Percentiles rank a stretch among this genome's conserved stretches.
Conservation (phyloP, 257 asterid species). For the Osmanthus fragrans region DNA sequence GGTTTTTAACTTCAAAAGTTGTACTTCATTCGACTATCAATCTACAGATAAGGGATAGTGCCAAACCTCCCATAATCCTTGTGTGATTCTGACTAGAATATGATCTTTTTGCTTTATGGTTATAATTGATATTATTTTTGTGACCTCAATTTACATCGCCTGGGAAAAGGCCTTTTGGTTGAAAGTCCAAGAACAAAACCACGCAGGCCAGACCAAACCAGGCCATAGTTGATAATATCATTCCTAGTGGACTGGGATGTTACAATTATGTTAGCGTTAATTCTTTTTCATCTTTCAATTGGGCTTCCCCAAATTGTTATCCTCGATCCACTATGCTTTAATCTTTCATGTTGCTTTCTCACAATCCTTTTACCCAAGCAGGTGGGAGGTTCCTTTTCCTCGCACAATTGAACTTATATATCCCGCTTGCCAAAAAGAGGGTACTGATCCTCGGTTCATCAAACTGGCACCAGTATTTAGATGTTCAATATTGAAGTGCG, state of each 20-base stretch:
- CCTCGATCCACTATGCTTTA: conserved; percentile 9
- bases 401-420: conserved; percentile 56
- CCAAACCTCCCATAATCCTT: background rate
- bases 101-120: background rate
- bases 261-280: background rate
- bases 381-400: conserved; percentile 99
- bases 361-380: conserved; percentile 23
- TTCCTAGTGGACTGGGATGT: too few relatives aligned
- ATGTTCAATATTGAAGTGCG: conserved; percentile 67
- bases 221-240: too few relatives aligned
- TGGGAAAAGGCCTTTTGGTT: too few relatives aligned
- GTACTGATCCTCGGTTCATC: conserved; percentile 90
- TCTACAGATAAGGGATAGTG: background rate
- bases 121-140: background rate
- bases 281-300: background rate
- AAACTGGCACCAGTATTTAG: conserved; percentile 84
- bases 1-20: background rate
- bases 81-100: background rate
- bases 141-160: too few relatives aligned
- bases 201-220: background rate
- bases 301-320: background rate
- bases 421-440: conserved; percentile 50
- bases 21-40: background rate
- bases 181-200: too few relatives aligned
- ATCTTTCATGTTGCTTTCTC: background rate